A percentile compares a stretch with the other conserved stretches of the same genome.
Conservation (phyloP, 2,329 filamentous ascomycete species). For the Dactylellina drechsleri region DNA sequence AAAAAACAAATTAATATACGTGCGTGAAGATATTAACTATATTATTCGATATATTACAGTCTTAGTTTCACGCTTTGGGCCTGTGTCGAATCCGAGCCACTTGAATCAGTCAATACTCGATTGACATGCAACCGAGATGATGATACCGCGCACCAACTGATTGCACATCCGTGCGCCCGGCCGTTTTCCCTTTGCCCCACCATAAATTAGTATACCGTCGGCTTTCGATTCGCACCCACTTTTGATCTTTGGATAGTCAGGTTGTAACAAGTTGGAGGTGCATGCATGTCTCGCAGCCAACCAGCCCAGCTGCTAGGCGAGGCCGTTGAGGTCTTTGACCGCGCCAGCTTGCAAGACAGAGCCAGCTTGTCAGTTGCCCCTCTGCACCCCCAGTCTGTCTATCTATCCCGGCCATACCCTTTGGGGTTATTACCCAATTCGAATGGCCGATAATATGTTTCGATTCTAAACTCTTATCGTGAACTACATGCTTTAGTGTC, state of each 20-base stretch:
- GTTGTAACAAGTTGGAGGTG: neutral
- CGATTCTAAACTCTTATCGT: neutral
- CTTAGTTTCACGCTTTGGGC: too few species aligned
- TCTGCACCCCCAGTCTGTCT: neutral
- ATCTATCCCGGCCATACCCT: constrained; percentile 1
- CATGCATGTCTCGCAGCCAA: constrained; percentile 21
- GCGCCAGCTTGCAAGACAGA: constrained; percentile 13
- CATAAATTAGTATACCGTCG: too few species aligned
- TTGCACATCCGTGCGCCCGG: neutral
- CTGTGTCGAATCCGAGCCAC: too few species aligned
- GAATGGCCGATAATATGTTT: neutral
- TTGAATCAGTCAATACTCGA: too few species aligned
- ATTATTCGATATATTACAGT: too few species aligned
- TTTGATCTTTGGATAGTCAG: too few species aligned
- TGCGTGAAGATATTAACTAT: too few species aligned
- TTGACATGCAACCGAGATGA: too few species aligned
- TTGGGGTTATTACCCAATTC: neutral
- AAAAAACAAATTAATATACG: too few species aligned
- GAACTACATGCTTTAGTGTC: constrained; percentile 5
- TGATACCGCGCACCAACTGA: too few species aligned
- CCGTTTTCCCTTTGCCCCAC: constrained; percentile 4
- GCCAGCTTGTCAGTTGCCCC: constrained; percentile 21
- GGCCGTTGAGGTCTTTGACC: constrained; percentile 19
- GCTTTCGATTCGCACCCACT: neutral
- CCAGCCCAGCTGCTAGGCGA: constrained; percentile 20